These are phyloP conservation scores for Paecilomyces fulvus DNA, from an alignment of 2,329 filamentous ascomycete genomes.

Conservation along the genomic window DNA sequence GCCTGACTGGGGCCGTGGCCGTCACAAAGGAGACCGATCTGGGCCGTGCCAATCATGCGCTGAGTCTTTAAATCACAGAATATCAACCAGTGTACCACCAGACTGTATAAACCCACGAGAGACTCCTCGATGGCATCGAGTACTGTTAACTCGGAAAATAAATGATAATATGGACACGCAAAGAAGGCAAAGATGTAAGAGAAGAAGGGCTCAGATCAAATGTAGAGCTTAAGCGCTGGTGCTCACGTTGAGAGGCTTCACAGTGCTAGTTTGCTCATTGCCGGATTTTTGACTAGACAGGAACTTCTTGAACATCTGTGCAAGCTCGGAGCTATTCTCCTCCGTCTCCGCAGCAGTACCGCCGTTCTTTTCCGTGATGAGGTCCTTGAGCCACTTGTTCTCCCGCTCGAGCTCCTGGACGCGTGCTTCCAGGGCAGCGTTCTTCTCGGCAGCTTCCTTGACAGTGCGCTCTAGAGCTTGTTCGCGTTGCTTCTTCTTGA, in stretches of 20 bases:
- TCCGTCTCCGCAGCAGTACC: conserved; percentile 15
- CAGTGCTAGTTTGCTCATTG: conserved; percentile 17
- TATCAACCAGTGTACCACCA: background rate
- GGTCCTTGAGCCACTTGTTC: conserved; percentile 73
- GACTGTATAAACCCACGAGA: background rate
- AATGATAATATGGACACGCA: background rate
- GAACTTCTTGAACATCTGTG: conserved; percentile 34
- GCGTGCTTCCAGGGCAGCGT: conserved; percentile 61
- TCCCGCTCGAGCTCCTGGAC: conserved; percentile 73
- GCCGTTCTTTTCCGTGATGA: conserved; percentile 74
- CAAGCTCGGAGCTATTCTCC: conserved; percentile 38
- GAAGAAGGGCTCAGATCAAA: background rate
- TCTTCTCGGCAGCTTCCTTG: conserved; percentile 77
- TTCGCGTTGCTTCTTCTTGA: conserved; percentile 95
- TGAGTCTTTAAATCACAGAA: background rate
- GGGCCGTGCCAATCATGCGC: background rate
- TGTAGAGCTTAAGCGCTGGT: conserved; percentile 2
- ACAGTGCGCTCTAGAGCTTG: conserved; percentile 73
- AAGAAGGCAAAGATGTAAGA: background rate
- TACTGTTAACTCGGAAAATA: background rate
- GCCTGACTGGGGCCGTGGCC: background rate
- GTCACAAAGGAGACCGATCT: background rate
- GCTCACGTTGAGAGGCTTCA: conserved; percentile 24
- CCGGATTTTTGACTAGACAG: conserved; percentile 26
- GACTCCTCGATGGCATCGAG: background rate